A percentile compares a stretch with the other conserved stretches of the same genome.
Conservation (phyloP, 768 basidiomycete genomes). For the Fomitopsis serialis region DNA sequence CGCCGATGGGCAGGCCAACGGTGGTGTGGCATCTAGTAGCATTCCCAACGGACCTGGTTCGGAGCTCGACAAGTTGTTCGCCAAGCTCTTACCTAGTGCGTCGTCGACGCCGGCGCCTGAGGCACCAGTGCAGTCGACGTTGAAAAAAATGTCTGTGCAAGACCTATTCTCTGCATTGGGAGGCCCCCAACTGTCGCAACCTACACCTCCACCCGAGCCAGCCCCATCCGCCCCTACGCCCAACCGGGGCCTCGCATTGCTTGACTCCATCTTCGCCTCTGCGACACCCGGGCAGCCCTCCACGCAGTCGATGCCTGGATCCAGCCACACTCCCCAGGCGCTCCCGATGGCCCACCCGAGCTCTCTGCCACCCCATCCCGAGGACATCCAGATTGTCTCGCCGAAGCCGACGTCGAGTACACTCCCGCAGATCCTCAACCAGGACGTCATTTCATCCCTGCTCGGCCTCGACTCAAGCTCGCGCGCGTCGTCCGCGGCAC, state of each 20-base stretch:
- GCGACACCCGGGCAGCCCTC: conserved; percentile 29
- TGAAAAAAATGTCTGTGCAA: conserved; percentile 37
- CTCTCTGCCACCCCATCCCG: conserved; percentile 14
- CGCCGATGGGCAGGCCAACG: not conserved
- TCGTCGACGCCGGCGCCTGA: conserved; percentile 13
- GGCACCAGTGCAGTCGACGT: not conserved
- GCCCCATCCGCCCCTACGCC: conserved; percentile 22
- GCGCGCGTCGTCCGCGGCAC: conserved; percentile 26
- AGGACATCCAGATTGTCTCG: conserved; percentile 42
- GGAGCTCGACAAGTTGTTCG: conserved; percentile 40
- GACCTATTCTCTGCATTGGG: conserved; percentile 37
- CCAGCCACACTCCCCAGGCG: conserved; percentile 10
- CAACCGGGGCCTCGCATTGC: conserved; percentile 50
- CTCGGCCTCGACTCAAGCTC: conserved; percentile 45
- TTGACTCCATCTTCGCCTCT: conserved; percentile 74
- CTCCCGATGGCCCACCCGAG: not conserved
- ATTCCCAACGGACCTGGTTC: conserved; percentile 17
- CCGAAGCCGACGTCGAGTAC: conserved; percentile 48
- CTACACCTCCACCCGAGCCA: conserved; percentile 1
- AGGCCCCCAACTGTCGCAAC: not conserved
- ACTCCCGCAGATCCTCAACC: conserved; percentile 62
- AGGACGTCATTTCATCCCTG: conserved; percentile 63
- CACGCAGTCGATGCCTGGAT: conserved; percentile 16
- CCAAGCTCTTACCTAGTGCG: conserved; percentile 30
- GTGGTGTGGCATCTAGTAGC: not conserved